Evolutionary conservation across 1,284 basidiomycete species (phyloP), one percentile per base, ranked within the genome.

Genomic region (Ceratobasidium sp.): DNA sequence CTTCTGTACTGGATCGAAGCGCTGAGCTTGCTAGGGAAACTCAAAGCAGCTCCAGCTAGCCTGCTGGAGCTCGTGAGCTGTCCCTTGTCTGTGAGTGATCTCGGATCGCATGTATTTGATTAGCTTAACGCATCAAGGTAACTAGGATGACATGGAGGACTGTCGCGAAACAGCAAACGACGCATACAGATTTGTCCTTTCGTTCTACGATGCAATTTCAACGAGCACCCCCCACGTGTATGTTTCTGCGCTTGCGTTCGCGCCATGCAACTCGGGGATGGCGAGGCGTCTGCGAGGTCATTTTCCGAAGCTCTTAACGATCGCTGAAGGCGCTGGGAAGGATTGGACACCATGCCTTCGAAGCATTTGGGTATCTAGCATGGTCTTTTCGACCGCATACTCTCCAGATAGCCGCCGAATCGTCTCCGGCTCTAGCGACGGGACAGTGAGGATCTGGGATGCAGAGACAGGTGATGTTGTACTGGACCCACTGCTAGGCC

Each of bases 361-460:
- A 0, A 46, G 39, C 12, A 60, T 71, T 1, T 56, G 33, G 33
- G 33, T 33, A 2, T 33, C 33, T 33, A 33, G 33, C 33, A 4
- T 2, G 33, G 33, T 33, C 4, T 33, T 2, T 4, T 33, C 33
- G 4, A 4, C 66, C 12, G 76, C 75, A 15, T 53, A 69, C n/a
- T 77, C 78, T 2, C 79, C 76, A 4, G 76, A 79, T 53, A 44
- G 69, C 26, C 46, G 49, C 6, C 33, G 33, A 15, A 61, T 77
- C 20, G 67, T 44, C 44, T 66, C 75, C 7, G 72, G 72, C 18
- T 71, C 56, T 10, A 7, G 15, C 5, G 63, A 77, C n/a, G 70
- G 51, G 40, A 66, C 13, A 15, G 58, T 72, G 13, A 15, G 67
- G 2, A 28, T 79, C 7, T 79, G 79, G 79, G 67, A 79, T 56